These are phyloP conservation scores for Ganoderma lingzhi DNA, from an alignment of 1,284 basidiomycete species.

Conservation along the genomic window DNA sequence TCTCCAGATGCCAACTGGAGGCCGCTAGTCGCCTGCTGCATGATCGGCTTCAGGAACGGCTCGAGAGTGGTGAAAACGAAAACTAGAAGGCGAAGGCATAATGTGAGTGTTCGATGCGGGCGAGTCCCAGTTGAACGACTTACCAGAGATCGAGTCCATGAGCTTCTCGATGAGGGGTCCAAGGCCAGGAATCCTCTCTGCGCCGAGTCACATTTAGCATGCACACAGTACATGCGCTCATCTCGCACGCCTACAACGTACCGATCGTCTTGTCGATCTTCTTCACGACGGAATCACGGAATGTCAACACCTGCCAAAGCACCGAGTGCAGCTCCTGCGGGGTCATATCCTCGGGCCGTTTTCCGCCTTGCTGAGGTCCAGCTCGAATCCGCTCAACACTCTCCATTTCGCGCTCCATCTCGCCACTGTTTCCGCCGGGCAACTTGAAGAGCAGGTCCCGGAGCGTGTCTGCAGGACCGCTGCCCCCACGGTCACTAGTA, in stretches of 20 bases:
- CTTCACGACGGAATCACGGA: slow-evolving; percentile 86
- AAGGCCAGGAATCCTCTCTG: slow-evolving; percentile 78
- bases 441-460: slow-evolving; percentile 64
- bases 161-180: slow-evolving; percentile 84
- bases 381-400: slow-evolving; percentile 76
- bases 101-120: slow-evolving; percentile 9
- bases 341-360: slow-evolving; percentile 81
- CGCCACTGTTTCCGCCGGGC: slow-evolving; percentile 65
- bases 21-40: slow-evolving; percentile 71
- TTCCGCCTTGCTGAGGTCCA: slow-evolving; percentile 58
- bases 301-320: slow-evolving; percentile 88
- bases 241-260: slow-evolving; percentile 41
- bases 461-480: slow-evolving; percentile 51
- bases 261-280: slow-evolving; percentile 88
- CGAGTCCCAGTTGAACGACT: slow-evolving; percentile 22
- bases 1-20: slow-evolving; percentile 72
- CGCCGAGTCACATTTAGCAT: neutral
- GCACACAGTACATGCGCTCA: neutral
- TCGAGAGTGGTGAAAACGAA: slow-evolving; percentile 82
- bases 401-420: slow-evolving; percentile 81
- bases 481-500: slow-evolving; percentile 47
- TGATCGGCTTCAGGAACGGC: slow-evolving; percentile 80
- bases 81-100: slow-evolving; percentile 48
- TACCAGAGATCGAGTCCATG: slow-evolving; percentile 75
- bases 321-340: slow-evolving; percentile 89